Conservation (phyloP, 768 basidiomycete species). For the Mycena capillaripes region DNA sequence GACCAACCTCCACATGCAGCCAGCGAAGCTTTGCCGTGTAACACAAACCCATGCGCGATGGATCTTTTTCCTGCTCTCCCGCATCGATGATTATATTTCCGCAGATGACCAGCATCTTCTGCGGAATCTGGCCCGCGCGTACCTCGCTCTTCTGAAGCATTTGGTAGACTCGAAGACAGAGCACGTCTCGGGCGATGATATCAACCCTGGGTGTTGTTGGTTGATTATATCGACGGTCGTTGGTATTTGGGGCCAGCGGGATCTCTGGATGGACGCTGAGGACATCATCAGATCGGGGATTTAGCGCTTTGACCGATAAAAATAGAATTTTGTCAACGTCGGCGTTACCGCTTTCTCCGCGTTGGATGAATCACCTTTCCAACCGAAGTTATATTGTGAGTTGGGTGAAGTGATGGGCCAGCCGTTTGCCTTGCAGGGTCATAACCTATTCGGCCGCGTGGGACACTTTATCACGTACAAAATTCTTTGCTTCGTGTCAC, state of each 20-base stretch:
- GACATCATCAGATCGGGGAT: constrained; percentile 51
- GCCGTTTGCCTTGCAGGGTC: too few species aligned
- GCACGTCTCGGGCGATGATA: constrained; percentile 16
- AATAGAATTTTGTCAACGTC: not conserved
- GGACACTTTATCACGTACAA: not conserved
- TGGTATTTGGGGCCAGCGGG: constrained; percentile 82
- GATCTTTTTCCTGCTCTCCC: constrained; percentile 82
- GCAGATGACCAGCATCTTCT: constrained; percentile 85
- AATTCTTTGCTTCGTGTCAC: not conserved
- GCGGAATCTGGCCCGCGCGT: constrained; percentile 82
- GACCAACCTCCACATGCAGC: constrained; percentile 74
- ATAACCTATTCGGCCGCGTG: too few species aligned
- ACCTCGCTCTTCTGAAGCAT: constrained; percentile 65
- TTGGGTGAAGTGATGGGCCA: too few species aligned
- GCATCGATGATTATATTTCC: constrained; percentile 76
- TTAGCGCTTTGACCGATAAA: constrained; percentile 6
- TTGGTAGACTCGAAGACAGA: constrained; percentile 41
- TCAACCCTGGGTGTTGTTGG: constrained; percentile 65
- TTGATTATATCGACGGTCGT: constrained; percentile 75
- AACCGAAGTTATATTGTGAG: too few species aligned
- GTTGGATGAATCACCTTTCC: too few species aligned
- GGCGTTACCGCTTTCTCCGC: not conserved
- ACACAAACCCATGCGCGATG: constrained; percentile 77
- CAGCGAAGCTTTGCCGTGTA: constrained; percentile 53
- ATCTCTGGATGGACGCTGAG: constrained; percentile 86